A percentile compares a stretch with the other conserved stretches of the same genome.
Conservation (phyloP, 1,284 basidiomycete species). For the Ceratobasidium sp. region DNA sequence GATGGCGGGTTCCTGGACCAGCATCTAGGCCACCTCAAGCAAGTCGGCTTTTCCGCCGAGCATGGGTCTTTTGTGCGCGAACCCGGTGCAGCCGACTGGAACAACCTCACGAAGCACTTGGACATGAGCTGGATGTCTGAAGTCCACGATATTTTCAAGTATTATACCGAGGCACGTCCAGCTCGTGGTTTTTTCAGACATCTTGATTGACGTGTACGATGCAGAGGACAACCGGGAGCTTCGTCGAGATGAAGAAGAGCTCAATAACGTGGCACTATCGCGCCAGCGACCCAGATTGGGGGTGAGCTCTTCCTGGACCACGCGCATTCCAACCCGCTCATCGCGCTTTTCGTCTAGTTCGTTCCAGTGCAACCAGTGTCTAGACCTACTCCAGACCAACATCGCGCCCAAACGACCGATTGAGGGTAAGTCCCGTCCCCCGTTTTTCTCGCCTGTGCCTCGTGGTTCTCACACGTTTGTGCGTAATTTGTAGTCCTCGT, state of each 20-base stretch:
- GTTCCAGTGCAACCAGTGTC: constrained; percentile 95
- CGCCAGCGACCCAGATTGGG: constrained; percentile 92
- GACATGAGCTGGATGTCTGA: constrained; percentile 99
- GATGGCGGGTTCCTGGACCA: constrained; percentile 90
- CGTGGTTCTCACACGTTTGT: constrained; percentile 4
- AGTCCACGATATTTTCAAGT: constrained; percentile 93
- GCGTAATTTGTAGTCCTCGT: constrained; percentile 67
- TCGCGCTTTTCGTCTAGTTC: constrained; percentile 57
- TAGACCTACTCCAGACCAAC: constrained; percentile 94
- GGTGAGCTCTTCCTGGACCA: constrained; percentile 59
- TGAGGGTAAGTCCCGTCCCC: constrained; percentile 62
- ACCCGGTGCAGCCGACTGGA: constrained; percentile 72
- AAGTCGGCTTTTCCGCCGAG: constrained; percentile 92
- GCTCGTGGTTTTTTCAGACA: constrained; percentile 10
- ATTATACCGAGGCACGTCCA: constrained; percentile 82
- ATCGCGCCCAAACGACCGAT: constrained; percentile 86
- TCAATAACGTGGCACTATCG: constrained; percentile 99
- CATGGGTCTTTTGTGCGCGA: constrained; percentile 92
- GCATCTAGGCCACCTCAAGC: constrained; percentile 84
- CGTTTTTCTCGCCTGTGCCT: neutral
- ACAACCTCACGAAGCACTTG: constrained; percentile 85
- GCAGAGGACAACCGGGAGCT: constrained; percentile 87
- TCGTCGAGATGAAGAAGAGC: constrained; percentile 96
- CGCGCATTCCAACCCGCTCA: constrained; percentile 43
- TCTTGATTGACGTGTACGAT: constrained; percentile 17